A percentile compares a stretch with the other conserved stretches of the same genome.
Conservation (phyloP, 495 filamentous ascomycete species). For the Hypoxylon intermedium region DNA sequence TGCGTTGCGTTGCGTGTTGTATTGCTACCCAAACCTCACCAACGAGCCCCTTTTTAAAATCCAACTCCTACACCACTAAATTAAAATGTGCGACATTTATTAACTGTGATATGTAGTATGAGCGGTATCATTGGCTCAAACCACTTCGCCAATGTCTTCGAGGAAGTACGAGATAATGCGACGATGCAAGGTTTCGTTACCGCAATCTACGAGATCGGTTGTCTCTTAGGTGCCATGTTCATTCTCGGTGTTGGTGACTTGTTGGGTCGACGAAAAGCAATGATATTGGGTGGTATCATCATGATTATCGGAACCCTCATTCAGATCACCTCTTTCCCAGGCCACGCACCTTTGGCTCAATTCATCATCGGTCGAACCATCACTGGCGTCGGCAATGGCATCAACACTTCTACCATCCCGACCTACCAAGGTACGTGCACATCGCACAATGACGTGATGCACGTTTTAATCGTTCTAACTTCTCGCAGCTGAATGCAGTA, state of each 20-base stretch:
- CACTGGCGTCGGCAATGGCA: slow-evolving; percentile 74
- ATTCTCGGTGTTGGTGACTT: slow-evolving; percentile 72
- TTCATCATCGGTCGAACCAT: slow-evolving; percentile 74
- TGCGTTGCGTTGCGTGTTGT: not conserved
- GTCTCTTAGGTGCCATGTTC: slow-evolving; percentile 75
- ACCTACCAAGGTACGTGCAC: slow-evolving; percentile 75
- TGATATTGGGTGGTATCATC: slow-evolving; percentile 65
- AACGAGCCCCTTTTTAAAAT: not conserved
- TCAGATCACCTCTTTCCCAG: slow-evolving; percentile 61
- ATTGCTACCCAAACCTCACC: not conserved
- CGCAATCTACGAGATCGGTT: slow-evolving; percentile 84
- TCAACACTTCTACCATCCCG: slow-evolving; percentile 75
- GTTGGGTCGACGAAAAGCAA: slow-evolving; percentile 66
- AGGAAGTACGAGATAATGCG: slow-evolving; percentile 67
- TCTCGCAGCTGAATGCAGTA: slow-evolving; percentile 55
- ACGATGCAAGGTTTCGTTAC: slow-evolving; percentile 84
- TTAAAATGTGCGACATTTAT: too few relatives aligned
- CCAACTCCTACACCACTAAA: too few relatives aligned
- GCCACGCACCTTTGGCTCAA: slow-evolving; percentile 56
- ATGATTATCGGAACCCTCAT: slow-evolving; percentile 75
- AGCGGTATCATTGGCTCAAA: slow-evolving; percentile 78
- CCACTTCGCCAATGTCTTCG: slow-evolving; percentile 74
- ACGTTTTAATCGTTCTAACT: slow-evolving; percentile 9
- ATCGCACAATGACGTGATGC: slow-evolving; percentile 55
- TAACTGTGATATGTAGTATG: slow-evolving; percentile 56